These are phyloP conservation scores for Cercospora zeina DNA, from an alignment of 2,329 filamentous ascomycete species.

Conservation along the genomic window DNA sequence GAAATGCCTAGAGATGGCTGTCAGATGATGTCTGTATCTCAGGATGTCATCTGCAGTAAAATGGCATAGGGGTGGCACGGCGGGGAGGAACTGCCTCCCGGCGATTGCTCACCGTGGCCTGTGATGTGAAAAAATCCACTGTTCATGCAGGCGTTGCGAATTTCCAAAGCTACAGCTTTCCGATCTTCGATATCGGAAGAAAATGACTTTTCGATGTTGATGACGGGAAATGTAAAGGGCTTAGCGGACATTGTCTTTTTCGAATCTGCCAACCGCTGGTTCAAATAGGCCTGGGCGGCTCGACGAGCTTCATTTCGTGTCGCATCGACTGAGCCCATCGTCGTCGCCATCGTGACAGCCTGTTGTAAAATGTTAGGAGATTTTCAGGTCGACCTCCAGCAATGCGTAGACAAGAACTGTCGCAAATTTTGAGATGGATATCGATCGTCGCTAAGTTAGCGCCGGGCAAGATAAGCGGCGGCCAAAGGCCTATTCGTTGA, in stretches of 20 bases:
- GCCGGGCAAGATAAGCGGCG: constrained; percentile 5
- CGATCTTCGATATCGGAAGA: constrained; percentile 38
- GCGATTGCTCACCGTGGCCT: constrained; percentile 34
- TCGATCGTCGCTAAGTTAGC: constrained; percentile 1
- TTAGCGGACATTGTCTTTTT: constrained; percentile 15
- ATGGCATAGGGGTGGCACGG: no score
- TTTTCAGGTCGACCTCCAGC: background rate
- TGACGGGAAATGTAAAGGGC: constrained; percentile 42
- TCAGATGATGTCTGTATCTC: background rate
- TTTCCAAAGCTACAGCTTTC: constrained; percentile 43
- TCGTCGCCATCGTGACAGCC: constrained; percentile 14
- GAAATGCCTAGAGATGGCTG: constrained; percentile 32
- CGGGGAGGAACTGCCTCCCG: background rate
- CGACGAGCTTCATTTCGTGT: constrained; percentile 40
- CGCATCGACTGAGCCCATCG: constrained; percentile 19
- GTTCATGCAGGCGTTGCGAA: constrained; percentile 44
- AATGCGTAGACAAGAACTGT: background rate
- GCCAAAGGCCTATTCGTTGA: background rate
- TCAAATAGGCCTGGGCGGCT: constrained; percentile 40
- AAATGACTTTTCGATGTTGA: constrained; percentile 44
- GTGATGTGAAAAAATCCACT: constrained; percentile 47
- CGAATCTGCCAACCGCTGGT: constrained; percentile 38
- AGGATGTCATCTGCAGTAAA: no score
- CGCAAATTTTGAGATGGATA: background rate
- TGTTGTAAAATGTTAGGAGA: background rate